Evolutionary conservation across 2,329 filamentous ascomycete genomes (phyloP), one percentile per base, ranked within the genome.

Genomic region (Ophiostoma ulmi): DNA sequence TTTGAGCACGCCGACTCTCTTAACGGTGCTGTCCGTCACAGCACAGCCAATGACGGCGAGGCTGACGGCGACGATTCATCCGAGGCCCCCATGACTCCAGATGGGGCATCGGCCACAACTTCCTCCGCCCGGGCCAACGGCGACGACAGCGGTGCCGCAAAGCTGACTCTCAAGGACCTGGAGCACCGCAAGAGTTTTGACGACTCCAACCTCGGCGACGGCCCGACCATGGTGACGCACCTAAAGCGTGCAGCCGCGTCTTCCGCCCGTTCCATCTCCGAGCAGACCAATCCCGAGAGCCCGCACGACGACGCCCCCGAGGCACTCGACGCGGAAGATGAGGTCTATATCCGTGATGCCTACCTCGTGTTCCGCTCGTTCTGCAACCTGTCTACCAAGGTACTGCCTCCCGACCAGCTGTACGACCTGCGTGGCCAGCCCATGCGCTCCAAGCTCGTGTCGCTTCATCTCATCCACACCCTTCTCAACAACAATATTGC

Each of bases 311-410:
- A 91, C 70, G 81, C 84, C 31, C 78, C 85, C 35, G 88, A 92
- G 70, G 81, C 83, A 26, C 80, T 88, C 26, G 89, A 90, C 70
- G 85, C 85, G 38, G 93, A 97, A 78, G 95, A 99, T 77, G 95
- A 99, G 78, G 92, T 98, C 26, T 98, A 97, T 78, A 93, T 98
- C 76, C 92, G 95, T 75, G 95, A 99, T 81, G 94, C 95, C 11
- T 99, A 98, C 79, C 87, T 99, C 31, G 93, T 99, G 65, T 98
- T 99, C 82, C 88, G 95, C 41, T 97, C 95, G 3, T 95, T 99
- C 82, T 99, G 96, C 84, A 97, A 97, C 80, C 84, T 99, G 65
- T 97, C 94, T 72, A 97, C 94, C 73, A 99, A 99, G 79, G 83
- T 93, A 58, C 84, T 99, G 36, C 88, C 92, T 10, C 89, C 93